Evolutionary conservation across 768 basidiomycete species (phyloP), one percentile per base, ranked within the genome.

Genomic region (Rhodotorula sphaerocarpa): DNA sequence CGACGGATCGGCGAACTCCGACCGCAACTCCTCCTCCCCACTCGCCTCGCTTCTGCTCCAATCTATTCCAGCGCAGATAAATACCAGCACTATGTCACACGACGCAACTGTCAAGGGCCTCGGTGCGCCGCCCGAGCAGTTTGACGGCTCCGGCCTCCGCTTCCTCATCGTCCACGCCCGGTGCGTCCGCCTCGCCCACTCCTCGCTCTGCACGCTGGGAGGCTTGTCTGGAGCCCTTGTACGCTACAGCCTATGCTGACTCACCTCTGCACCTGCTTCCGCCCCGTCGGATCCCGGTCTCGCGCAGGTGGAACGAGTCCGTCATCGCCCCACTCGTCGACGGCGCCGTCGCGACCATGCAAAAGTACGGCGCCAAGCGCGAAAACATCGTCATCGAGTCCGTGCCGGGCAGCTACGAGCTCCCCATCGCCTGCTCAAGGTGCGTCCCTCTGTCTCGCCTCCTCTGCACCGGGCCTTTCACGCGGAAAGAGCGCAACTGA

Each of bases 391-490:
- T 90, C 54, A 78, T 92, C 47, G 86, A 92, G 78, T 86, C 85
- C 41, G 90, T 99, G 2, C 91, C 93, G 0, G 95, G 95, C 14
- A 89, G 87, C 77, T 99, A 85, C 75, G 95, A 99, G 79, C 81
- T 99, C 25, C 95, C 95, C 5, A 73, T 83, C 79, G 79, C 91
- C 20, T 86, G 84, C 72, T 83, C 86, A 70, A 84, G 83, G 93
- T 95, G 75, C 73, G 84, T 72, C 33, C 2, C 1, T 12, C 36
- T 7, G 6, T 18, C 42, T 33, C 20, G 10, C 36, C 16, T 39
- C 36, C 16, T 39, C 36, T 16, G 36, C 10, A 39, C 9, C 36
- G 36, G 10, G 36, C 10, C 36, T 39, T 39, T 39, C 36, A 39
- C 36, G 36, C 36, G 36, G 36, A 39, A 39, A 39, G 10, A 9